Evolutionary conservation across 192 early-diverging fungal genomes (phyloP).

Genomic region (Rhizophagus prolifer): DNA sequence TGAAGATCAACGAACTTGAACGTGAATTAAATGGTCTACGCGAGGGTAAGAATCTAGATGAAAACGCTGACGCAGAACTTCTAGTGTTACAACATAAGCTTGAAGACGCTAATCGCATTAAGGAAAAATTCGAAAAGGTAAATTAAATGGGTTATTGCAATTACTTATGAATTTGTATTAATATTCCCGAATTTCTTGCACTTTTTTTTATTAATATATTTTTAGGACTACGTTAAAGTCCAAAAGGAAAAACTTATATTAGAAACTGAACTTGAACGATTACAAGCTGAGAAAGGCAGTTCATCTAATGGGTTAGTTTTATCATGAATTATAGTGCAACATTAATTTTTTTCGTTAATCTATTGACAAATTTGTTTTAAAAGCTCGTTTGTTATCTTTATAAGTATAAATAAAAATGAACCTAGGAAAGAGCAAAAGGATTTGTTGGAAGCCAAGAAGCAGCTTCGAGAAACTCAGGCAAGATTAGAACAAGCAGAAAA

Average conservation of each 20-base stretch:
- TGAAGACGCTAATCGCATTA: slow-evolving; percentile 59
- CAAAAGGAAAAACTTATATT: slow-evolving; percentile 52
- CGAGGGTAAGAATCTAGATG: slow-evolving; percentile 25
- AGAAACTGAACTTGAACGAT: slow-evolving; percentile 38
- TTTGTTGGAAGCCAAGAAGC: slow-evolving; percentile 32
- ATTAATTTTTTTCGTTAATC: not conserved
- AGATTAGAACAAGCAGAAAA: slow-evolving; percentile 39
- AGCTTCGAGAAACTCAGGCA: slow-evolving; percentile 34
- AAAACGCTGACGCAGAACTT: slow-evolving; percentile 33
- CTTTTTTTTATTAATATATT: not conserved
- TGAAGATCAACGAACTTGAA: slow-evolving; percentile 61
- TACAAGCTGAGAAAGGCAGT: slow-evolving; percentile 30
- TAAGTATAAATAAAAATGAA: slow-evolving; percentile 7
- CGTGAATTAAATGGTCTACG: slow-evolving; percentile 49
- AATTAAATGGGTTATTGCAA: not conserved
- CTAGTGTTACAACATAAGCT: slow-evolving; percentile 58
- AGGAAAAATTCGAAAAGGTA: slow-evolving; percentile 55
- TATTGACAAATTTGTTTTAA: not conserved
- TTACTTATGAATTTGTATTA: no score
- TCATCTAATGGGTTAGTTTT: slow-evolving; percentile 28
- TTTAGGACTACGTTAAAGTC: slow-evolving; percentile 54
- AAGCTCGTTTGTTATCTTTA: not conserved
- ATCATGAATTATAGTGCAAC: slow-evolving; percentile 4
- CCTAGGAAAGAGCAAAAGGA: slow-evolving; percentile 32
- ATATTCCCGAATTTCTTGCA: not conserved